Base-by-base conservation (phyloP, 2,329 filamentous ascomycete genomes). In the Neofusicoccum kwambonambiense region DNA sequence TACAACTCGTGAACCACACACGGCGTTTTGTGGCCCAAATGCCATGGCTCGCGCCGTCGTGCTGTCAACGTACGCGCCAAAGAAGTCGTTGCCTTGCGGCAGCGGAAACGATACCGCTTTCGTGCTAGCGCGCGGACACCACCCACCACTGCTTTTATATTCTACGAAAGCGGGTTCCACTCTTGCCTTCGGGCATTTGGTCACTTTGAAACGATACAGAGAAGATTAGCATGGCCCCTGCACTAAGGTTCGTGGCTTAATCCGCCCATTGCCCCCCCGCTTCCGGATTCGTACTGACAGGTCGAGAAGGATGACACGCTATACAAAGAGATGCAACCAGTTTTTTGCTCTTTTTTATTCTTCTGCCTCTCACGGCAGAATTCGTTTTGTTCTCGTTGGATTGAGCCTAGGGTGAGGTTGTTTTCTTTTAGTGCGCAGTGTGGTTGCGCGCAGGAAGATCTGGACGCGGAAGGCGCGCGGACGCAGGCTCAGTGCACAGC, bases 191-290 rank as follows among this genome's bases (percentile, higher is more conserved):
- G 72, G 72, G 72, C 73, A 85, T 84, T 83, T 86, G 83, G 84
- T 86, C 84, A 86, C 84, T 83, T 87, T 86, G 71, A 75, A 78
- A 78, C 75, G 74, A 78, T 78, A 79, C 76, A 79, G 77, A 79
- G 77, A 79, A 79, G 77, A 79, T 81, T 81, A 81, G 79, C 78
- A 83, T 83, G 79, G 80, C 80, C 79, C 86, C 85, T 87, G 85
- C 86, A 87, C 91, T 93, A 94, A 94, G 91, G 91, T 19, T 17
- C 13, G 41, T 44, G 7, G 41, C 17, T 44, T n/a, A 93, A 44
- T 13, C 13, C 41, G 6, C 4, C 5, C 27, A 31, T 31, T 31
- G 27, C 27, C 27, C 3, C 27, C 27, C 39, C 39, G 11, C 11
- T 15, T 15, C 39, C 39, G 11, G 11, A 41, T 12, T 11, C 39